phyloP scores from a whole-genome alignment of 2,329 filamentous ascomycete genomes.

The Aspergillus melleus region DNA sequence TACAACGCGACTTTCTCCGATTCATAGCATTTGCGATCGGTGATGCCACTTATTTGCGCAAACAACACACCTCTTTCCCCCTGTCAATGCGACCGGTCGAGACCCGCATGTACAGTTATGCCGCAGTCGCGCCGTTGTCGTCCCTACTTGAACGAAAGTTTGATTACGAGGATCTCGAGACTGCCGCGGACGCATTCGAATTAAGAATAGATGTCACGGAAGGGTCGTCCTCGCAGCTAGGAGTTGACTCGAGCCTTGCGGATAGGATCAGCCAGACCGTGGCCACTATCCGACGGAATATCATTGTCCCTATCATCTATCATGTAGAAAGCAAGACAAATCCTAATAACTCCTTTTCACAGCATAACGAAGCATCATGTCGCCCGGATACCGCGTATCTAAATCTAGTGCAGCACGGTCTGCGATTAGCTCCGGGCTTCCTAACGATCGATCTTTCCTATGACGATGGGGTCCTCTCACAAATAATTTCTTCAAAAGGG shows the following conservation, averaged over 20 bases:
- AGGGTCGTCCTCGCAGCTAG: constrained; percentile 28
- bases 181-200: constrained; percentile 68
- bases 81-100: constrained; percentile 62
- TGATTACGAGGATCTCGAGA: constrained; percentile 65
- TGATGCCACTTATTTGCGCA: constrained; percentile 29
- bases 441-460: constrained; percentile 62
- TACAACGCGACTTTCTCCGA: constrained; percentile 68
- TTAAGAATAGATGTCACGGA: constrained; percentile 52
- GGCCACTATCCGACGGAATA: constrained; percentile 62
- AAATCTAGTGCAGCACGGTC: constrained; percentile 58
- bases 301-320: constrained; percentile 60
- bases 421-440: constrained; percentile 64
- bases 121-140: constrained; percentile 62
- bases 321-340: constrained; percentile 45
- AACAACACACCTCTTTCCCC: constrained; percentile 55
- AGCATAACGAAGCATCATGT: constrained; percentile 24
- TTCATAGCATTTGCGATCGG: constrained; percentile 63
- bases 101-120: constrained; percentile 65
- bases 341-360: constrained; percentile 20
- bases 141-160: constrained; percentile 55
- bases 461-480: constrained; percentile 52
- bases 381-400: constrained; percentile 48
- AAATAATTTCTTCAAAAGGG: constrained; percentile 54
- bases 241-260: constrained; percentile 39
- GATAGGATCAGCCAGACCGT: constrained; percentile 59